phyloP scores from a whole-genome alignment of 495 filamentous ascomycete genomes.

The Aspergillus olivimuriae region DNA sequence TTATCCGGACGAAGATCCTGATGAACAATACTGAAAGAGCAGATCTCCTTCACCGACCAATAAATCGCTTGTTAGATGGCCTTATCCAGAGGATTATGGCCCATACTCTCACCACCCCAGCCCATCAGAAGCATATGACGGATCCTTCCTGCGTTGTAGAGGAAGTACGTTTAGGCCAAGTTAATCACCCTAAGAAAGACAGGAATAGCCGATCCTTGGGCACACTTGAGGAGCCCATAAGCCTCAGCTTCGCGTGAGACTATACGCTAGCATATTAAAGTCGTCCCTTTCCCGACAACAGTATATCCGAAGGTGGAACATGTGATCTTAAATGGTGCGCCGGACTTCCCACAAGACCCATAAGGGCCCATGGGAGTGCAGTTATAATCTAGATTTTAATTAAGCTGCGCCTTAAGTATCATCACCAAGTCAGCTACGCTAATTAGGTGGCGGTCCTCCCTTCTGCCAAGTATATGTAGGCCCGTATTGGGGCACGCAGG shows the following conservation, averaged over 20 bases:
- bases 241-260: conserved; percentile 39
- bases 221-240: conserved; percentile 28
- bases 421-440: conserved; percentile 3
- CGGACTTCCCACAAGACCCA: conserved; percentile 16
- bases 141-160: conserved; percentile 33
- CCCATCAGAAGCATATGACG: conserved; percentile 43
- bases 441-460: conserved; percentile 7
- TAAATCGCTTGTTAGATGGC: conserved; percentile 4
- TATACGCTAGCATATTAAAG: conserved; percentile 20
- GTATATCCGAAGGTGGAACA: conserved; percentile 37
- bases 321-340: conserved; percentile 36
- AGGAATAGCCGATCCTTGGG: conserved; percentile 34
- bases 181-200: conserved; percentile 41
- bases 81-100: conserved; percentile 1
- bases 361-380: conserved; percentile 17
- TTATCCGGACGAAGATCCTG: conserved; percentile 20
- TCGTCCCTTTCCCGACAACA: conserved; percentile 43
- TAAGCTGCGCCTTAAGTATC: conserved; percentile 19
- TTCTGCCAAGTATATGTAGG: conserved; percentile 12
- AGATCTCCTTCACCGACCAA: conserved; percentile 15
- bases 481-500: conserved; percentile 29
- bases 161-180: conserved; percentile 30
- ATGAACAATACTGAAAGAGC: conserved; percentile 14
- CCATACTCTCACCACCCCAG: conserved; percentile 32
- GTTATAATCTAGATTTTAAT: conserved; percentile 22